Base-by-base conservation (phyloP, 2,329 filamentous ascomycete species). In the Apiospora sp. region DNA sequence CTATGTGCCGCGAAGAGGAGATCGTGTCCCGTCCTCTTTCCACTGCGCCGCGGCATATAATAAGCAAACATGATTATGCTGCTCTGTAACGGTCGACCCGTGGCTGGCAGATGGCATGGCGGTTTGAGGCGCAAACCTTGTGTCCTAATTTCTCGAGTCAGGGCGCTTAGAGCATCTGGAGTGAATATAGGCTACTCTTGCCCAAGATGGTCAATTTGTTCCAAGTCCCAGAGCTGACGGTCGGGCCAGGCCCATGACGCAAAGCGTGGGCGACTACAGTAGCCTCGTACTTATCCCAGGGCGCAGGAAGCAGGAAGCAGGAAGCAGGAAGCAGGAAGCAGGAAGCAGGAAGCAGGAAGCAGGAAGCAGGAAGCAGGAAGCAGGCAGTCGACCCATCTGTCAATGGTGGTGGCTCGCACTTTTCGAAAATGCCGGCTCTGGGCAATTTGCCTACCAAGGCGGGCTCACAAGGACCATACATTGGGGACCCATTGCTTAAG, bases 371-470 rank as follows among this genome's bases (percentile, higher is more conserved):
- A 8, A 37, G 37, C 37, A 41, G 37, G 37, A 41, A 41, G 37
- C 37, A 41, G 37, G 37, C 37, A 41, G 37, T 41, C 37, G 37
- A 41, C 37, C 37, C 37, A 41, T 41, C 37, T n/a, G 58, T 64
- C 30, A 34, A 37, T n/a, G 58, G 19, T 64, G 58, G 8, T 64
- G 58, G 19, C 34, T 41, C 30, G 58, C 58, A 64, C 58, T 64
- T 64, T 64, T 41, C 12, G 58, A 64, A 64, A 64, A 64, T 64
- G 58, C 58, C 58, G 58, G 34, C 30, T 41, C 34, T 64, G 58
- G 58, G 58, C 34, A 64, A 37, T 64, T 14, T 64, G 8, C 30
- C 58, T 64, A 41, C 58, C n/a, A 24, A 37, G 34, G 58, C 54
- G 54, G 54, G 30, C 54, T 61, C 54, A 61, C 22, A 37, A 37